These are phyloP conservation scores for Dipteronia dyeriana DNA, from an alignment of 345 rosid genomes.

Conservation along the genomic window DNA sequence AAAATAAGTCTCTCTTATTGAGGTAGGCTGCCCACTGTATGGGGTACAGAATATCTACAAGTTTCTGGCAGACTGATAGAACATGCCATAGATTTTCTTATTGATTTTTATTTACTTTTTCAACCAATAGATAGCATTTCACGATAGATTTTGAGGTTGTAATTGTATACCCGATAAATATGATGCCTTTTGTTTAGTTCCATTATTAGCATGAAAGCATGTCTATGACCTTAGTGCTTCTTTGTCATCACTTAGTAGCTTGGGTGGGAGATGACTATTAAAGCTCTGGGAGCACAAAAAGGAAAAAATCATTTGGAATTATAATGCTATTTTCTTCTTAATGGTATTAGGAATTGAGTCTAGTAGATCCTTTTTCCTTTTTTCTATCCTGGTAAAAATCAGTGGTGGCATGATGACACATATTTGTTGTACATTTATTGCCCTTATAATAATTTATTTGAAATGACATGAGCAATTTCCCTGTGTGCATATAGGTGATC, in stretches of 20 bases:
- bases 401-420: neutral
- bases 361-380: no score
- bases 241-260: neutral
- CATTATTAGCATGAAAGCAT: neutral
- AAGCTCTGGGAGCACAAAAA: neutral
- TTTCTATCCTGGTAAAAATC: neutral
- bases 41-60: neutral
- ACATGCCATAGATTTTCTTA: neutral
- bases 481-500: conserved; percentile 32
- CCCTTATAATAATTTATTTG: neutral
- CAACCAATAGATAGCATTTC: neutral
- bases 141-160: neutral
- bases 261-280: neutral
- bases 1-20: neutral
- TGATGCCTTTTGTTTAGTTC: neutral
- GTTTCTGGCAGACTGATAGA: neutral
- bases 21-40: neutral
- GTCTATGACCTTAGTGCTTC: neutral
- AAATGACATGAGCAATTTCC: conserved; percentile 7
- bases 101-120: neutral
- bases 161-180: neutral
- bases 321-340: neutral
- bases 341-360: neutral
- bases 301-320: neutral
- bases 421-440: neutral